A percentile compares a stretch with the other conserved stretches of the same genome.
Conservation (phyloP, 176 grass and related monocot genomes). For the Oryza rufipogon region DNA sequence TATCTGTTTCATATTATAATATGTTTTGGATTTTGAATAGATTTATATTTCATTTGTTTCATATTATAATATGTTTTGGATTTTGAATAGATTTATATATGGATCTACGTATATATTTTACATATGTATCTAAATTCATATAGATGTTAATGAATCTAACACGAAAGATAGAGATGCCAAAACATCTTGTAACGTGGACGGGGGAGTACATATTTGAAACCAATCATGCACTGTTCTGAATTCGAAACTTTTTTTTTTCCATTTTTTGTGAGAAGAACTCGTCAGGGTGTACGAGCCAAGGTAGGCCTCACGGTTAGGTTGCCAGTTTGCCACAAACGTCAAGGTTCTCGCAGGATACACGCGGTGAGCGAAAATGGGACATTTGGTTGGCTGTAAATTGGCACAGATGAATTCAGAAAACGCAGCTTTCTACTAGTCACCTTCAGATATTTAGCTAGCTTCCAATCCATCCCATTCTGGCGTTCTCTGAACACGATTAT, state of each 20-base stretch:
- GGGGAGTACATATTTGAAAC: background rate
- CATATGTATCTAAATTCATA: too few species aligned
- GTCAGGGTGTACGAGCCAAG: background rate
- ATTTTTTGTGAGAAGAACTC: slow-evolving; percentile 8
- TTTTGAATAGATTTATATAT: too few species aligned
- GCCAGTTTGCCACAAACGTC: slow-evolving; percentile 4
- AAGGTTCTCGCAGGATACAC: background rate
- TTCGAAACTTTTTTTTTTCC: background rate
- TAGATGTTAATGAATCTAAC: too few species aligned
- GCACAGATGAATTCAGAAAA: background rate
- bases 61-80: too few species aligned
- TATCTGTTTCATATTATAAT: too few species aligned
- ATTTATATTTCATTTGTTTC: too few species aligned
- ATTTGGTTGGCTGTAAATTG: slow-evolving; percentile 28
- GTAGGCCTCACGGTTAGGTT: slow-evolving; percentile 1
- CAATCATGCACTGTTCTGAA: background rate
- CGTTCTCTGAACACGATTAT: background rate
- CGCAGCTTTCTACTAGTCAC: slow-evolving; percentile 5
- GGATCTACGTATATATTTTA: too few species aligned
- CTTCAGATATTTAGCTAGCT: slow-evolving; percentile 5
- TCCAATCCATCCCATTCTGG: background rate
- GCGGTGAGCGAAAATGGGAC: background rate
- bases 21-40: too few species aligned
- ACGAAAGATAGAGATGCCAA: too few species aligned
- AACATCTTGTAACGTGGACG: too few species aligned